Base-by-base conservation (phyloP, 768 basidiomycete species). In the Tulasnella sp. region DNA sequence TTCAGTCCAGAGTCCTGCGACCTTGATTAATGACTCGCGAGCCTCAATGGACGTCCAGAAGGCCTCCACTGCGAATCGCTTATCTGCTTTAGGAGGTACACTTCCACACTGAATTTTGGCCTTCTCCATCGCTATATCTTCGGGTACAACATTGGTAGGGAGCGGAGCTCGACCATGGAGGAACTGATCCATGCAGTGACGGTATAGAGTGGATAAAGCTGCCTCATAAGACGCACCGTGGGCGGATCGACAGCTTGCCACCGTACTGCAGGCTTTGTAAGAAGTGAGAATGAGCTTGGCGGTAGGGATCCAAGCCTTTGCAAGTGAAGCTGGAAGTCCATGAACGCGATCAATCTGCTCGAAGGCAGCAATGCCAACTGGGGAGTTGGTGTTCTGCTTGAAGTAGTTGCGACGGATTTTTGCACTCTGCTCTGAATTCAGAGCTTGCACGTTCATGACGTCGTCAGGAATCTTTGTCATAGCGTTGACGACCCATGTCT, bases 211-310 rank as follows among this genome's bases (percentile, higher is more conserved):
- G 0, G 77, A 68, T 54, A 76, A 68, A 0, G 79, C 74, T 0
- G 76, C 71, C 47, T 83, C 73, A 72, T 76, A 82, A 1, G 80
- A 79, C 27, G 70, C 62, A 5, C 64, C 64, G 55, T 83, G 79
- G 0, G 79, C 71, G 9, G 74, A 73, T 4, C 76, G 75, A 28
- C 65, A 75, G 12, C 59, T 56, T 0, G 76, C 66, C 7, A 79
- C 61, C 25, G 62, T 62, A 8, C 64, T 57, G 9, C 69, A 68
- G 15, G 66, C 58, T 8, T 49, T 59, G 56, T 81, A 79, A 0
- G 67, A 65, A 2, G 24, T 55, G 25, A 67, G 59, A 24, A 78
- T 56, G 4, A 58, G 60, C 5, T 63, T 53, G 24, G 69, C 69
- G 3, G 60, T 60, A 35, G 56, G 65, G 37, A 58, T 58, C 77